Evolutionary conservation across 139 green algal genomes (phyloP).

Genomic region (Mychonastes homosphaera): DNA sequence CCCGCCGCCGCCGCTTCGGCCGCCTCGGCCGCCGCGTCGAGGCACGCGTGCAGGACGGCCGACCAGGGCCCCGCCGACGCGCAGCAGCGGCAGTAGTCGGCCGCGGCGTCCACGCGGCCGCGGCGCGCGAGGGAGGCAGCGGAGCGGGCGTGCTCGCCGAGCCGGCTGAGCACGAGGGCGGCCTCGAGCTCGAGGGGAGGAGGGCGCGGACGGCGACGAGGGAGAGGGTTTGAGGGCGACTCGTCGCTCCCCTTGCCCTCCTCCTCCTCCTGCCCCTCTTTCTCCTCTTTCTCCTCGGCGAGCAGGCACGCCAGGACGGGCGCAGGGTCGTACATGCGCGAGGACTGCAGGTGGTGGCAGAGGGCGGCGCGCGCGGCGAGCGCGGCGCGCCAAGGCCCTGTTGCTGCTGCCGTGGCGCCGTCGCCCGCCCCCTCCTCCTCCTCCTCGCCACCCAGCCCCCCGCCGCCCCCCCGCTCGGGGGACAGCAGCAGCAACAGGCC

Average conservation of each 20-base stretch:
- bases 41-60: too few species aligned
- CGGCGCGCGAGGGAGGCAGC: slow-evolving; percentile 44
- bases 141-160: slow-evolving; percentile 46
- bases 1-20: background rate
- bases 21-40: slow-evolving; percentile 13
- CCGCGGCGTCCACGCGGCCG: slow-evolving; percentile 36
- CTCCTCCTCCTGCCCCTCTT: background rate
- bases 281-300: background rate
- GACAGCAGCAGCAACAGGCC: background rate
- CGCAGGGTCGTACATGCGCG: slow-evolving; percentile 26
- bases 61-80: too few species aligned
- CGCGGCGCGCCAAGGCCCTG: slow-evolving; percentile 4
- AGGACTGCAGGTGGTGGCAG: slow-evolving; percentile 35
- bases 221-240: background rate
- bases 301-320: slow-evolving; percentile 16
- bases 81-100: slow-evolving; percentile 54
- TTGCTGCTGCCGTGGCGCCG: too few species aligned
- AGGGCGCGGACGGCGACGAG: background rate
- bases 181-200: slow-evolving; percentile 23
- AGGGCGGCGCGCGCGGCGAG: slow-evolving; percentile 30
- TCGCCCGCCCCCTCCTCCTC: background rate
- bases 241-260: background rate
- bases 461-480: background rate
- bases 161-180: slow-evolving; percentile 39
- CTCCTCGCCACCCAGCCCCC: too few species aligned